A percentile compares a stretch with the other conserved stretches of the same genome.
These are phyloP conservation scores for Blastobotrys elegans DNA, from an alignment of 1,139 yeast species.

Conservation along the genomic window DNA sequence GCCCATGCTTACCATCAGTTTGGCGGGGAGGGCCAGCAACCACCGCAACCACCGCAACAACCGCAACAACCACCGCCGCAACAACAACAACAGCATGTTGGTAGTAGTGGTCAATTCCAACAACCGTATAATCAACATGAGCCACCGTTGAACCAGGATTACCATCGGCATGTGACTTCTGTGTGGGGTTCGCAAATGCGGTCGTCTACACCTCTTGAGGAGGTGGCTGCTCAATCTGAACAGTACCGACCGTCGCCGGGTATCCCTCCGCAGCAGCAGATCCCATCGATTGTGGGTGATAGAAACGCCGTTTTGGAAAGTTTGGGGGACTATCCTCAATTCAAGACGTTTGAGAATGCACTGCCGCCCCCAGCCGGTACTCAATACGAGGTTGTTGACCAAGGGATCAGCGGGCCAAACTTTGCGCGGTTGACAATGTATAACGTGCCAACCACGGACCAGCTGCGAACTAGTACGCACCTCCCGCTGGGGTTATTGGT, in stretches of 20 bases:
- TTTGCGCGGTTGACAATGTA: slow-evolving; percentile 78
- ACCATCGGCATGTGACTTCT: neutral
- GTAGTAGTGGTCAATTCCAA: neutral
- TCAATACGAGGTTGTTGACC: slow-evolving; percentile 66
- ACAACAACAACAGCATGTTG: slow-evolving; percentile 10
- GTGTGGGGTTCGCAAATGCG: slow-evolving; percentile 4
- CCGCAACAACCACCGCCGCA: slow-evolving; percentile 9
- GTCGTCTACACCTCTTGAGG: slow-evolving; percentile 3
- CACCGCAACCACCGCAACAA: neutral
- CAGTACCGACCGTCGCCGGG: slow-evolving; percentile 3
- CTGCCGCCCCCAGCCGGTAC: slow-evolving; percentile 82
- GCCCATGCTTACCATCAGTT: slow-evolving; percentile 24
- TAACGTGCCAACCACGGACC: slow-evolving; percentile 73
- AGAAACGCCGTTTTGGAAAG: slow-evolving; percentile 52
- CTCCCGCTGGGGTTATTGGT: slow-evolving; percentile 78
- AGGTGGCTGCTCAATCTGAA: slow-evolving; percentile 3
- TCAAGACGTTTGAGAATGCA: slow-evolving; percentile 67
- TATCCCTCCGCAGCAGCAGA: slow-evolving; percentile 17
- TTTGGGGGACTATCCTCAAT: slow-evolving; percentile 41
- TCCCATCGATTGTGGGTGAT: slow-evolving; percentile 51
- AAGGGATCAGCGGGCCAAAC: slow-evolving; percentile 79
- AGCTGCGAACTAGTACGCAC: slow-evolving; percentile 61
- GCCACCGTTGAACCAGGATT: neutral
- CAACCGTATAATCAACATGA: slow-evolving; percentile 1
- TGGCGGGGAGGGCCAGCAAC: neutral